phyloP scores from a whole-genome alignment of 108 stramenopile species.

The Skeletonema potamos region DNA sequence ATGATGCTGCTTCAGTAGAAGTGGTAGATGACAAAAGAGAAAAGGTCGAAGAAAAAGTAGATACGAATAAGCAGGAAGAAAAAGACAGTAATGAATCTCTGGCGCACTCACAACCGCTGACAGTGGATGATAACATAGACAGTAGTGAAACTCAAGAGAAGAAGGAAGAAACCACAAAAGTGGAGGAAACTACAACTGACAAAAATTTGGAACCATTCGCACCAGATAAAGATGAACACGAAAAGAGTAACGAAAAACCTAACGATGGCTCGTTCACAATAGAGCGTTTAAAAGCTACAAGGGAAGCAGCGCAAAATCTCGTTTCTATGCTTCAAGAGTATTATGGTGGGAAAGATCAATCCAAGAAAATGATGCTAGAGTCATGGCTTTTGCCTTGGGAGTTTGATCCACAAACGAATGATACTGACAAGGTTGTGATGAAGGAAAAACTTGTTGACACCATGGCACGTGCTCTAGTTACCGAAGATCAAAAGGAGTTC shows the following conservation, averaged over 20 bases:
- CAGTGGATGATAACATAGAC: not conserved
- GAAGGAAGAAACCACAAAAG: not conserved
- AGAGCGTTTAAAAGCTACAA: not conserved
- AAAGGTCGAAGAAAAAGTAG: not conserved
- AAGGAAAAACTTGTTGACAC: not conserved
- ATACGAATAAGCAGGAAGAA: not conserved
- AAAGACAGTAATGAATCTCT: not conserved
- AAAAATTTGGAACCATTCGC: not conserved
- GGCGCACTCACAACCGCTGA: not conserved
- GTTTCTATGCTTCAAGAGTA: conserved; percentile 14
- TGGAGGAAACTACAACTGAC: not conserved
- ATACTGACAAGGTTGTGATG: not conserved
- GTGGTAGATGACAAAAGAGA: not conserved
- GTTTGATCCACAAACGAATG: conserved; percentile 3
- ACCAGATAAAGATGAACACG: not conserved
- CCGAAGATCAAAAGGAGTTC: conserved; percentile 25
- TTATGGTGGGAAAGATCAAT: conserved; percentile 8
- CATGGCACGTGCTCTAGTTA: conserved; percentile 36
- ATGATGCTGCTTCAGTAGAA: not conserved
- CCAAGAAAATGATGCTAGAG: conserved; percentile 11
- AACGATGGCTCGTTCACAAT: not conserved
- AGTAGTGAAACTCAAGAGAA: not conserved
- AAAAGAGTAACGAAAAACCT: not conserved
- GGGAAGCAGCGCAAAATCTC: conserved; percentile 15
- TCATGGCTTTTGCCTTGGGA: conserved; percentile 17